Evolutionary conservation across 164 flowering plant species (phyloP).

Genomic region (Magnolia kwangsiensis): DNA sequence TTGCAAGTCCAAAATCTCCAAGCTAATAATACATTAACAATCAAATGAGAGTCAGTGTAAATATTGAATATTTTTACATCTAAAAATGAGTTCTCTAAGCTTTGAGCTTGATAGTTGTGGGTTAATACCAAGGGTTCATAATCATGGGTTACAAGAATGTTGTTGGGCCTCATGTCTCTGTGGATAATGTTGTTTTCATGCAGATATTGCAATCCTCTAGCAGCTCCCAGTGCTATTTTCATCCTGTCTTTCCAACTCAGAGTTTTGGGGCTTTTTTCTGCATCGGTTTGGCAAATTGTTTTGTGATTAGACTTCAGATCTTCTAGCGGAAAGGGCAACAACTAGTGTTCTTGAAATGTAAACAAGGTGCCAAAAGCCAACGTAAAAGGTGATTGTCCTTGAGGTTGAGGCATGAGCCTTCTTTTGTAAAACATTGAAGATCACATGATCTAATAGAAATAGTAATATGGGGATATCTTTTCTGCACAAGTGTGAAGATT

Average conservation of each 20-base stretch:
- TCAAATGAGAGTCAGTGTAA: not conserved
- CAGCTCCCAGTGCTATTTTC: constrained; percentile 61
- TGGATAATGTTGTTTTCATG: constrained; percentile 61
- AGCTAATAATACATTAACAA: constrained; percentile 32
- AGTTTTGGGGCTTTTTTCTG: constrained; percentile 34
- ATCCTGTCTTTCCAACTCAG: constrained; percentile 57
- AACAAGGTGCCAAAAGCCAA: not conserved
- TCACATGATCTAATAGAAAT: not conserved
- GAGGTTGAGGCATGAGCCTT: constrained; percentile 2
- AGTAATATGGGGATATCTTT: not conserved
- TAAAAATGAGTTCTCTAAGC: not conserved
- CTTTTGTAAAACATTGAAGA: not conserved
- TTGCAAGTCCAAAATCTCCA: constrained; percentile 81
- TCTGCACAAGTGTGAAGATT: not conserved
- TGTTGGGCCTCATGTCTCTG: constrained; percentile 68
- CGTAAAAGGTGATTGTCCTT: not conserved
- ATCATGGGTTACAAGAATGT: constrained; percentile 70
- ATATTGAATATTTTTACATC: not conserved
- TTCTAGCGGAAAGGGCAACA: not conserved
- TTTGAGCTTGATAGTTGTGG: not conserved
- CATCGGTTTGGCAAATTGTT: constrained; percentile 13
- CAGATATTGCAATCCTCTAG: constrained; percentile 53
- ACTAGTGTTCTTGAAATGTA: not conserved
- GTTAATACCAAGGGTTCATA: constrained; percentile 50
- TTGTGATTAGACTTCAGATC: not conserved